Evolutionary conservation across 305 asterid genomes (phyloP).

Genomic region (Rubia peregrina): DNA sequence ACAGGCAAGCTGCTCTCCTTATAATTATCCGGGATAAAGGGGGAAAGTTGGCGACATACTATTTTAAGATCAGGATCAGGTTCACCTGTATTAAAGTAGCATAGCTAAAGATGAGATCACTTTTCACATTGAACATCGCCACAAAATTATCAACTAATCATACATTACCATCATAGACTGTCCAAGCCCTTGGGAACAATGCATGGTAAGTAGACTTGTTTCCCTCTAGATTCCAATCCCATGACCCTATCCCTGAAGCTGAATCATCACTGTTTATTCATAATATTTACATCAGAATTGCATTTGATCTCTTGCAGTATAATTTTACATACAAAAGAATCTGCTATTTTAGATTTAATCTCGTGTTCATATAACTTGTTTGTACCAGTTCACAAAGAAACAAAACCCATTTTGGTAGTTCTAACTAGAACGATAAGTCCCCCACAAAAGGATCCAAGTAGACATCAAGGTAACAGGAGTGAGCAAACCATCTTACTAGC

Average conservation of each 20-base stretch:
- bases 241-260: conserved; percentile 78
- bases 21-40: conserved; percentile 87
- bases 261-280: conserved; percentile 60
- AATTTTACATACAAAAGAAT: conserved; percentile 3
- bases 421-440: neutral
- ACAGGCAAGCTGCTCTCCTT: conserved; percentile 93
- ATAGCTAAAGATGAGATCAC: conserved; percentile 21
- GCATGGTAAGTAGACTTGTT: conserved; percentile 78
- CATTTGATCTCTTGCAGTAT: conserved; percentile 3
- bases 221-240: conserved; percentile 94
- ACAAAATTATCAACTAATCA: conserved; percentile 14
- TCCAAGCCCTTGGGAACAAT: conserved; percentile 94
- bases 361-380: neutral
- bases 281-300: conserved; percentile 20
- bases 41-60: conserved; percentile 92
- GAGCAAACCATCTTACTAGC: conserved; percentile 9
- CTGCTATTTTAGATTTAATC: neutral
- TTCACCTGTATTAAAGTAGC: conserved; percentile 57
- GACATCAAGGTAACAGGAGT: neutral
- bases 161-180: conserved; percentile 75
- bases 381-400: neutral
- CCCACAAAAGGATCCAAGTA: neutral
- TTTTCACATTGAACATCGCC: conserved; percentile 17
- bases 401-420: neutral
- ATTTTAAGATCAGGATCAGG: conserved; percentile 85